phyloP scores from a whole-genome alignment of 768 basidiomycete genomes.

The Solioccasus polychromus region DNA sequence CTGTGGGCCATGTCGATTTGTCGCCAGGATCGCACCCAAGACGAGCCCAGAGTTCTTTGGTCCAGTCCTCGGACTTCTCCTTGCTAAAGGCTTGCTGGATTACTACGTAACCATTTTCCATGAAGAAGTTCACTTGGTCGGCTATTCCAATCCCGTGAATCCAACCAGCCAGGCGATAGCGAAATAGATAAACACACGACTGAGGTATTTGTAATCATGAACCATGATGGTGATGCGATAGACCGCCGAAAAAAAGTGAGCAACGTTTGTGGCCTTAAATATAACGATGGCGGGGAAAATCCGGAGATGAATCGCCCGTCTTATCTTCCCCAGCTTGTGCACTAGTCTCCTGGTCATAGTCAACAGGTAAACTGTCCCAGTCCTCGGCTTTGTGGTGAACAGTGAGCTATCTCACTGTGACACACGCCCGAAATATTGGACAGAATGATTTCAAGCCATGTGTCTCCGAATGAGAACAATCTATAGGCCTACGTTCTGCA shows the following conservation, averaged over 20 bases:
- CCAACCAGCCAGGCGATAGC: too few species aligned
- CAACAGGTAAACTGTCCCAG: too few species aligned
- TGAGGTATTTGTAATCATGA: not conserved
- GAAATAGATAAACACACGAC: too few species aligned
- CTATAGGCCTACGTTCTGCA: too few species aligned
- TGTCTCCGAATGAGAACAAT: too few species aligned
- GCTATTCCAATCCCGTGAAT: not conserved
- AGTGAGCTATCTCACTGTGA: not conserved
- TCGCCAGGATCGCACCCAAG: constrained; percentile 52
- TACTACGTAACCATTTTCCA: constrained; percentile 54
- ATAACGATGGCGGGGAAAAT: not conserved
- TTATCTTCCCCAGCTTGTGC: too few species aligned
- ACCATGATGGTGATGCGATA: not conserved
- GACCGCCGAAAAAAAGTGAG: too few species aligned
- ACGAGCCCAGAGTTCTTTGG: constrained; percentile 50
- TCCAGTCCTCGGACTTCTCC: constrained; percentile 47
- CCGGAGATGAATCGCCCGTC: too few species aligned
- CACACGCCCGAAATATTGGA: too few species aligned
- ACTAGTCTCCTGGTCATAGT: too few species aligned
- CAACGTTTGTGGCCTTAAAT: too few species aligned
- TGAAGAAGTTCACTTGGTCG: constrained; percentile 52
- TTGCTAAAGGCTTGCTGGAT: constrained; percentile 53
- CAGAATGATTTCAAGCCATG: too few species aligned
- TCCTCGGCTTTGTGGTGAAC: not conserved
- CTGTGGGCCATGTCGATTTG: constrained; percentile 48